A percentile compares a stretch with the other conserved stretches of the same genome.
Evolutionary conservation across 352 stramenopile species (phyloP).

Genomic region (Aphanomyces cochlioides): DNA sequence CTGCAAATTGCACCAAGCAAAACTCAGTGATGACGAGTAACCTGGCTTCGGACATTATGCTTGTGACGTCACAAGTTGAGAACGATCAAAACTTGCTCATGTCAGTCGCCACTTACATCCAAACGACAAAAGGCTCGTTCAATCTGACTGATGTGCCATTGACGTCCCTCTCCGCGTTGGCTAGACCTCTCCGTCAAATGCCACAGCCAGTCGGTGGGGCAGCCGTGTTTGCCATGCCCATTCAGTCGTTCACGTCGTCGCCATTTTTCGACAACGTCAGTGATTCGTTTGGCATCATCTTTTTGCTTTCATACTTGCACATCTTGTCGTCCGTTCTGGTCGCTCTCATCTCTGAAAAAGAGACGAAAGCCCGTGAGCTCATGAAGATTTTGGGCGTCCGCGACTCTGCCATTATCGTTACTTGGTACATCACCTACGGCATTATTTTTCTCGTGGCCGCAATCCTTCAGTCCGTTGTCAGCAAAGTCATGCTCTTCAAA

Average conservation of each 20-base stretch:
- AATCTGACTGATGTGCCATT: neutral
- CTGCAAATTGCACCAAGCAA: slow-evolving; percentile 41
- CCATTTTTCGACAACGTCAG: slow-evolving; percentile 39
- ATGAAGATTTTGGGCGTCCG: slow-evolving; percentile 93
- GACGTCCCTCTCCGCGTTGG: neutral
- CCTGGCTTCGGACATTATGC: neutral
- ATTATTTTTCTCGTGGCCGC: slow-evolving; percentile 68
- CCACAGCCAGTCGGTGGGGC: slow-evolving; percentile 22
- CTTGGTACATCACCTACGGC: slow-evolving; percentile 82
- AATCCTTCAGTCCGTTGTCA: slow-evolving; percentile 57
- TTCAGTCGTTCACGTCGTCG: slow-evolving; percentile 29
- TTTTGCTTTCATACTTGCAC: slow-evolving; percentile 70
- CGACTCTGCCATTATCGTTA: slow-evolving; percentile 56
- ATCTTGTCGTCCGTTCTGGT: slow-evolving; percentile 66
- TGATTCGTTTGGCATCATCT: slow-evolving; percentile 52
- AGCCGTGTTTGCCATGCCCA: slow-evolving; percentile 25
- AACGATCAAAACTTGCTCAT: slow-evolving; percentile 22
- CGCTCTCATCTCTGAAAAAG: slow-evolving; percentile 90
- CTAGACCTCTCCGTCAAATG: slow-evolving; percentile 19
- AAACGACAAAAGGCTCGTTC: slow-evolving; percentile 35
- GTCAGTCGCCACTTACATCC: slow-evolving; percentile 32
- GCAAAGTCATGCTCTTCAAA: slow-evolving; percentile 45
- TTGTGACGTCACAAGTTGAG: neutral
- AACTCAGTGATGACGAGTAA: slow-evolving; percentile 30
- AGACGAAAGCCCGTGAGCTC: slow-evolving; percentile 85